Evolutionary conservation across 306 rosid species (phyloP).

Genomic region (Gastrolobium bilobum): DNA sequence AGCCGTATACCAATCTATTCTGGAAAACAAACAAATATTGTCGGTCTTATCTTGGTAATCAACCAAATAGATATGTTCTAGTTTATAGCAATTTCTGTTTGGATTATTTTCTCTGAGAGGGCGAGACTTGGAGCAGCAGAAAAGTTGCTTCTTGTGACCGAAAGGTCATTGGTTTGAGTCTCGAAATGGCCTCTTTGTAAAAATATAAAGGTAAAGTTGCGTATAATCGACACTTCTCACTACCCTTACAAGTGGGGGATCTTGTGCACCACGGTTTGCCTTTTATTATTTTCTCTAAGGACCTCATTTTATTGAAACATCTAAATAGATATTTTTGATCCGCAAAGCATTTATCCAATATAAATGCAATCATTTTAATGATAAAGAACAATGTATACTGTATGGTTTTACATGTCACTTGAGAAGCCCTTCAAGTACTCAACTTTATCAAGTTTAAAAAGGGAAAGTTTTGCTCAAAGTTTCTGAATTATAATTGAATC

Average conservation of each 20-base stretch:
- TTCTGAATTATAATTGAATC: neutral
- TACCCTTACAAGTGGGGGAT: too few species aligned
- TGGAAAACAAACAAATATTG: conserved; percentile 61
- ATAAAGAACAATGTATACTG: neutral
- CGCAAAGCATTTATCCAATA: neutral
- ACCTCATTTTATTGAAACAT: neutral
- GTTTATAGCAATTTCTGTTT: conserved; percentile 17
- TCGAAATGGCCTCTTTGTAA: too few species aligned
- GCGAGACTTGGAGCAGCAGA: too few species aligned
- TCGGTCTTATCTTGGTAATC: conserved; percentile 77
- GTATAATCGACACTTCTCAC: too few species aligned
- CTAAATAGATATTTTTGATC: neutral
- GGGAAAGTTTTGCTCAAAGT: neutral
- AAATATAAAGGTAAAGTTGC: too few species aligned
- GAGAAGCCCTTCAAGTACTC: conserved; percentile 2
- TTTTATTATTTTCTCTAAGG: neutral
- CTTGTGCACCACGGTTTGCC: too few species aligned
- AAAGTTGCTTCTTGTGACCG: too few species aligned
- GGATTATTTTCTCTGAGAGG: neutral
- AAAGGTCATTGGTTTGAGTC: too few species aligned
- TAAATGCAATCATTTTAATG: neutral
- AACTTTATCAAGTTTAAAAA: neutral
- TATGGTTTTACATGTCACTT: neutral
- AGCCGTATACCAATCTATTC: conserved; percentile 74
- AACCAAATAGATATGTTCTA: neutral